phyloP scores from a whole-genome alignment of 2,329 filamentous ascomycete genomes.

The Conoideocrella luteorostrata region DNA sequence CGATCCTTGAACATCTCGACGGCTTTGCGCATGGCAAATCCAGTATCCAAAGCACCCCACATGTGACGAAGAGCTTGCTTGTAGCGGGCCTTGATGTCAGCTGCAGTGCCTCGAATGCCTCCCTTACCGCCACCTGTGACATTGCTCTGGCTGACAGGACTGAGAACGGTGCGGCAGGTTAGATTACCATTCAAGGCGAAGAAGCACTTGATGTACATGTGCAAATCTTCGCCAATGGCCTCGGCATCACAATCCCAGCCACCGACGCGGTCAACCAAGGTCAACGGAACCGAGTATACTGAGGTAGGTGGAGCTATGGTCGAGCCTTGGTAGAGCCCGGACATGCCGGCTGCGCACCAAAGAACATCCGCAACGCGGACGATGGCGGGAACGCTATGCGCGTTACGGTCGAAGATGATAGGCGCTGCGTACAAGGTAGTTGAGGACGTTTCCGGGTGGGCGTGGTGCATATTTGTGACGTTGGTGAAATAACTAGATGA shows the following conservation, averaged over 20 bases:
- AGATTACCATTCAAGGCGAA: constrained; percentile 66
- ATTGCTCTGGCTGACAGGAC: constrained; percentile 67
- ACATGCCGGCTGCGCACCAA: constrained; percentile 66
- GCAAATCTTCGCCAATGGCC: constrained; percentile 68
- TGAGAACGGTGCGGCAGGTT: constrained; percentile 56
- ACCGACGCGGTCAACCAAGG: constrained; percentile 60
- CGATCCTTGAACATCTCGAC: constrained; percentile 52
- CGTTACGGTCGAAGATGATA: constrained; percentile 69
- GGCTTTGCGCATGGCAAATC: constrained; percentile 54
- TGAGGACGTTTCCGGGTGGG: constrained; percentile 50
- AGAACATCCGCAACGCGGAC: constrained; percentile 67
- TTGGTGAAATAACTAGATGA: constrained; percentile 61
- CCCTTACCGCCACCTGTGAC: constrained; percentile 54
- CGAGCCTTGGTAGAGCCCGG: constrained; percentile 58
- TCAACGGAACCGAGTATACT: constrained; percentile 64
- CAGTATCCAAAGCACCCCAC: constrained; percentile 68
- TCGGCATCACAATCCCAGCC: constrained; percentile 67
- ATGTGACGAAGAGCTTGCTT: constrained; percentile 68
- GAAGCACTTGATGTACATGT: constrained; percentile 76
- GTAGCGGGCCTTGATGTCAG: constrained; percentile 59
- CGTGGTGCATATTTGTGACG: constrained; percentile 56
- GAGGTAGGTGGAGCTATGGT: constrained; percentile 64
- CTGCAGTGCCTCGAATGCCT: constrained; percentile 46
- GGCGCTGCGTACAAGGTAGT: constrained; percentile 64
- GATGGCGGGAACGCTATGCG: constrained; percentile 58